Evolutionary conservation across 176 grass and related monocot species (phyloP), one percentile per base, ranked within the genome.

Genomic region (Musa beccarii): DNA sequence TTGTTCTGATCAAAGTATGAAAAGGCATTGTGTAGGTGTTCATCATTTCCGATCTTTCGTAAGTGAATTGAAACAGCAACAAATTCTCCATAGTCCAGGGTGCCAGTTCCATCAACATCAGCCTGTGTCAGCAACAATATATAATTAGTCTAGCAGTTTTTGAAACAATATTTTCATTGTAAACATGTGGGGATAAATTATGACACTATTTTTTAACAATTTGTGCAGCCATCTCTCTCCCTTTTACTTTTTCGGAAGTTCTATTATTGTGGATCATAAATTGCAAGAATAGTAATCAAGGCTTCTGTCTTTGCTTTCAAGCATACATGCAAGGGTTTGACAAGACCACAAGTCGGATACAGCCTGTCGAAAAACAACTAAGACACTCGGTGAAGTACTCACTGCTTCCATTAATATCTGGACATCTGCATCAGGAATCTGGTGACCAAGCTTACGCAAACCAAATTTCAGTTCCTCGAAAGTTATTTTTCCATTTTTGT

Each of bases 61-160:
- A 69, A 69, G 43, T 69, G 29, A 50, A 69, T 29, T 17, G 66
- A 69, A 9, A 69, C 66, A 15, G 66, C 66, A 28, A 51, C 66
- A 50, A 69, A 69, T 28, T 69, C 66, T 19, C 66, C 66, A 69
- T 69, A 69, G 66, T 69, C 66, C 17, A 69, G 66, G 13, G 13
- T 69, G 28, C 66, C 66, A 8, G 15, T 50, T 50, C 66, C 66
- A 69, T 69, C 43, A 49, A 19, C 43, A 69, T 69, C 66, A 49
- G 17, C 66, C 66, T 69, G 43, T 29, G 12, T 50, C 15, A 19
- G 19, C 56, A 59, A n/a, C 17, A 59, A 59, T 8, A 59, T 59
- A 17, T 19, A 19, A 16, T 16, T 16, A 59, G 11, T 17, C 6
- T 59, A 59, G 19, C 55, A 15, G 19, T 59, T 16, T 59, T 59